phyloP scores from a whole-genome alignment of 2,329 filamentous ascomycete species.

The Trichothecium roseum region DNA sequence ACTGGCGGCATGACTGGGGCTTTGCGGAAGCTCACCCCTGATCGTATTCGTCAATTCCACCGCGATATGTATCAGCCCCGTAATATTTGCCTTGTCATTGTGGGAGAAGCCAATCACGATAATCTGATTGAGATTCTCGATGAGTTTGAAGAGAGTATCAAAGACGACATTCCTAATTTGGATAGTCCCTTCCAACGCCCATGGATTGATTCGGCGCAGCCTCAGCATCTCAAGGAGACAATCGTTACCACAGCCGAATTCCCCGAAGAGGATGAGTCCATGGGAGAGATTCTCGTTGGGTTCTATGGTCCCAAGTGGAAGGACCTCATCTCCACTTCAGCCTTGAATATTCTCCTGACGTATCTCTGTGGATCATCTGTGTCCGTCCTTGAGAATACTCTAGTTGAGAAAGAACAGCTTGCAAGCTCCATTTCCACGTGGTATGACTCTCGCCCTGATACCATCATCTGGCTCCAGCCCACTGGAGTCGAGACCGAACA shows the following conservation, averaged over 20 bases:
- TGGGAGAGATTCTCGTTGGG: slow-evolving; percentile 74
- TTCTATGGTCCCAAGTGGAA: slow-evolving; percentile 81
- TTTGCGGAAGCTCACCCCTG: slow-evolving; percentile 72
- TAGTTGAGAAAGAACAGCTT: slow-evolving; percentile 89
- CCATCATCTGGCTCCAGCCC: slow-evolving; percentile 76
- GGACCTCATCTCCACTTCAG: slow-evolving; percentile 56
- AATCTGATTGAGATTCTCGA: slow-evolving; percentile 75
- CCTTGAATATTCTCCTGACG: slow-evolving; percentile 67
- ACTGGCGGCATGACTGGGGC: slow-evolving; percentile 97
- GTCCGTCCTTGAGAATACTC: slow-evolving; percentile 78
- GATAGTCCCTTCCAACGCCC: slow-evolving; percentile 72
- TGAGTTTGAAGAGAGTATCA: slow-evolving; percentile 77
- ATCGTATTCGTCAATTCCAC: slow-evolving; percentile 91
- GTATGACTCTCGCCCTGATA: slow-evolving; percentile 69
- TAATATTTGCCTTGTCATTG: slow-evolving; percentile 82
- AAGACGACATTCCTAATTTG: slow-evolving; percentile 67
- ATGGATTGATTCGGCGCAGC: slow-evolving; percentile 81
- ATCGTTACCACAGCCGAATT: slow-evolving; percentile 75
- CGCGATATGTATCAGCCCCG: slow-evolving; percentile 96
- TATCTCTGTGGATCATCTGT: slow-evolving; percentile 93
- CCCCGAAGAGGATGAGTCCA: slow-evolving; percentile 91
- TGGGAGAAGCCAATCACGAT: slow-evolving; percentile 81
- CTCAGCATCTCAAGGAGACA: slow-evolving; percentile 61
- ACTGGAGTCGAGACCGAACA: slow-evolving; percentile 82
- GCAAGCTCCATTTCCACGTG: slow-evolving; percentile 76